Evolutionary conservation across 1,284 basidiomycete species (phyloP).

Genomic region (Macrocybe sp.): DNA sequence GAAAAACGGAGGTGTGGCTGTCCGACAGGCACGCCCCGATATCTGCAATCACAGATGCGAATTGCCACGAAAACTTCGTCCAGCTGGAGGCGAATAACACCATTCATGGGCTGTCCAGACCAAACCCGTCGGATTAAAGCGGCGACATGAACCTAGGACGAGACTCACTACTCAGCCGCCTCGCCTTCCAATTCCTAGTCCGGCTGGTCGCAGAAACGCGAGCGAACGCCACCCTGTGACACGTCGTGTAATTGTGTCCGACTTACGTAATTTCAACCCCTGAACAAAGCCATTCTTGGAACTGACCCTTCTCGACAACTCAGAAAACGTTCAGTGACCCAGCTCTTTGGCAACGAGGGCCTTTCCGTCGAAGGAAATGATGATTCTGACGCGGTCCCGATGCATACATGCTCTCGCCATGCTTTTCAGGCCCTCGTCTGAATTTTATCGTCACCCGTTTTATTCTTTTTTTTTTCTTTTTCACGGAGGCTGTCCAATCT

Average conservation of each 20-base stretch:
- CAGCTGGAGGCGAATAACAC: too few species aligned
- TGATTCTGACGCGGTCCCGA: constrained; percentile 10
- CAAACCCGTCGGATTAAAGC: too few species aligned
- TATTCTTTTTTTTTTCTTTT: constrained; percentile 19
- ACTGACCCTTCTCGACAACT: constrained; percentile 4
- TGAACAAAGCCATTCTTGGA: neutral
- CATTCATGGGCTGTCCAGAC: too few species aligned
- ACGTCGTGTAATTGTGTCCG: constrained; percentile 6
- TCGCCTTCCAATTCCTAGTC: too few species aligned
- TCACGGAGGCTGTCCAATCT: constrained; percentile 31
- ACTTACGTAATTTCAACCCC: constrained; percentile 14
- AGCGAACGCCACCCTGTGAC: constrained; percentile 5
- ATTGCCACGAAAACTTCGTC: too few species aligned
- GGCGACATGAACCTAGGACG: too few species aligned
- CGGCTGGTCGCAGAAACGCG: neutral
- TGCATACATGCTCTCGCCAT: constrained; percentile 21
- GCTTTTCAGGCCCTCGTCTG: constrained; percentile 12
- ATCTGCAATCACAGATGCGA: neutral
- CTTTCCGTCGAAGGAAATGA: constrained; percentile 7
- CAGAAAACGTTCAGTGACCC: too few species aligned
- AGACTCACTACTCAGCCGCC: too few species aligned
- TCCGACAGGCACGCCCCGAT: constrained; percentile 24
- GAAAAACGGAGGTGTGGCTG: constrained; percentile 27
- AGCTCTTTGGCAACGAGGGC: too few species aligned
- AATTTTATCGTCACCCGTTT: constrained; percentile 3